These are phyloP conservation scores for Auxenochlorella pyrenoidosa DNA, from an alignment of 139 green algal species.

Conservation along the genomic window DNA sequence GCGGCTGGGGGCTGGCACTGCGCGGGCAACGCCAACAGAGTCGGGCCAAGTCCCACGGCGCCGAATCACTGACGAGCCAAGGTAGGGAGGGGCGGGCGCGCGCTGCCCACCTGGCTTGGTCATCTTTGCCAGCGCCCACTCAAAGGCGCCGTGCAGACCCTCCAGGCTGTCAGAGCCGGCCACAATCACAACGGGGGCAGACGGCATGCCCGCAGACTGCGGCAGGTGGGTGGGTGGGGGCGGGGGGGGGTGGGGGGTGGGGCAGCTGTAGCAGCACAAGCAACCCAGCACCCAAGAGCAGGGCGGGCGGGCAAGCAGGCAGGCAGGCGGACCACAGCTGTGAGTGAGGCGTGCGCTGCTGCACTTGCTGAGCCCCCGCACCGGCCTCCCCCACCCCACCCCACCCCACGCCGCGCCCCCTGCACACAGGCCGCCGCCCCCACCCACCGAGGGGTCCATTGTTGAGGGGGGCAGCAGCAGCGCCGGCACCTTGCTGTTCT, in stretches of 20 bases:
- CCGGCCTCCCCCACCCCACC: too few relatives aligned
- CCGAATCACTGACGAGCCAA: too few relatives aligned
- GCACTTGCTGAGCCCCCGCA: too few relatives aligned
- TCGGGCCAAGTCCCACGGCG: too few relatives aligned
- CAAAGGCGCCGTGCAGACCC: slow-evolving; percentile 33
- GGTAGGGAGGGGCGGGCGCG: too few relatives aligned
- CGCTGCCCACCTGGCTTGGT: not conserved
- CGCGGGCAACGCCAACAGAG: too few relatives aligned
- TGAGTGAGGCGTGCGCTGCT: too few relatives aligned
- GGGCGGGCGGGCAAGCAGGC: not conserved
- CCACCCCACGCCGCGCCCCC: too few relatives aligned
- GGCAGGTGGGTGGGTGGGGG: not conserved
- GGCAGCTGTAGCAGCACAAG: not conserved
- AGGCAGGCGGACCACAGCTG: too few relatives aligned
- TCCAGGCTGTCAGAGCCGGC: slow-evolving; percentile 33
- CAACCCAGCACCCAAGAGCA: not conserved
- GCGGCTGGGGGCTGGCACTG: too few relatives aligned
- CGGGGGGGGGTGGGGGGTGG: not conserved
- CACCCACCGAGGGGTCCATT: not conserved
- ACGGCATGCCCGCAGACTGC: not conserved
- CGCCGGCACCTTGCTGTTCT: slow-evolving; percentile 44
- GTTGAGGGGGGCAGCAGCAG: slow-evolving; percentile 45
- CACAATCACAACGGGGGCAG: slow-evolving; percentile 23
- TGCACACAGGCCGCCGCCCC: too few relatives aligned
- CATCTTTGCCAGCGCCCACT: slow-evolving; percentile 38